phyloP scores from a whole-genome alignment of 2,329 filamentous ascomycete species.

The Fusarium solani-melongenae region DNA sequence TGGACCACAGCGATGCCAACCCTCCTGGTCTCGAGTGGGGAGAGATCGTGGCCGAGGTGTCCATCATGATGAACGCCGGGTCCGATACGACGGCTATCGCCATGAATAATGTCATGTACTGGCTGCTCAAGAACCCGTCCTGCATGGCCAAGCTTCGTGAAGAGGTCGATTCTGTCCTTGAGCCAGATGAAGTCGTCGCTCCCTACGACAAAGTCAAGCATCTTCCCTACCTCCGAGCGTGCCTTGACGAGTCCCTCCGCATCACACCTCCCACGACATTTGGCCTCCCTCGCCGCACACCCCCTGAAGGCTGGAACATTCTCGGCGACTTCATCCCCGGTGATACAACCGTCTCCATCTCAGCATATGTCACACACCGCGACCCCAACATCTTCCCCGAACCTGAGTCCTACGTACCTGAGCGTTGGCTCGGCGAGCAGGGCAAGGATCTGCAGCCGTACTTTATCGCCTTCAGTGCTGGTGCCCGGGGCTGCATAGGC shows the following conservation, averaged over 20 bases:
- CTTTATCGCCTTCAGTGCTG: slow-evolving; percentile 56
- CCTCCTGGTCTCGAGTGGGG: slow-evolving; percentile 61
- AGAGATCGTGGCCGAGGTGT: slow-evolving; percentile 67
- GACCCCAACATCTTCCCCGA: slow-evolving; percentile 53
- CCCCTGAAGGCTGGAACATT: slow-evolving; percentile 44
- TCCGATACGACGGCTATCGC: slow-evolving; percentile 61
- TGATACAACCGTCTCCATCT: slow-evolving; percentile 53
- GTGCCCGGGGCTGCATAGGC: slow-evolving; percentile 55
- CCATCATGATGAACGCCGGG: slow-evolving; percentile 64
- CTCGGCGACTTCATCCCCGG: slow-evolving; percentile 49
- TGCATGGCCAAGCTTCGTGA: slow-evolving; percentile 53
- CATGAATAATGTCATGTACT: slow-evolving; percentile 64
- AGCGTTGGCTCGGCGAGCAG: slow-evolving; percentile 53
- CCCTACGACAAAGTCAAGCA: slow-evolving; percentile 63
- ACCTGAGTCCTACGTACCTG: slow-evolving; percentile 52
- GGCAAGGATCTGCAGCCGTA: slow-evolving; percentile 50
- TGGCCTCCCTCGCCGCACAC: slow-evolving; percentile 43
- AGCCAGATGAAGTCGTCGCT: slow-evolving; percentile 55
- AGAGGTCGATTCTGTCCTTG: slow-evolving; percentile 59
- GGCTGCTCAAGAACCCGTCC: slow-evolving; percentile 60
- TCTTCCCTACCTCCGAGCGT: slow-evolving; percentile 63
- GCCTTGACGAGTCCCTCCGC: slow-evolving; percentile 59
- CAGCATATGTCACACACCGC: slow-evolving; percentile 51
- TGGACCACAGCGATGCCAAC: slow-evolving; percentile 58
- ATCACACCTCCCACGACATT: slow-evolving; percentile 46